Base-by-base conservation (phyloP, 2,329 filamentous ascomycete species). In the Sporothrix euskadiensis region DNA sequence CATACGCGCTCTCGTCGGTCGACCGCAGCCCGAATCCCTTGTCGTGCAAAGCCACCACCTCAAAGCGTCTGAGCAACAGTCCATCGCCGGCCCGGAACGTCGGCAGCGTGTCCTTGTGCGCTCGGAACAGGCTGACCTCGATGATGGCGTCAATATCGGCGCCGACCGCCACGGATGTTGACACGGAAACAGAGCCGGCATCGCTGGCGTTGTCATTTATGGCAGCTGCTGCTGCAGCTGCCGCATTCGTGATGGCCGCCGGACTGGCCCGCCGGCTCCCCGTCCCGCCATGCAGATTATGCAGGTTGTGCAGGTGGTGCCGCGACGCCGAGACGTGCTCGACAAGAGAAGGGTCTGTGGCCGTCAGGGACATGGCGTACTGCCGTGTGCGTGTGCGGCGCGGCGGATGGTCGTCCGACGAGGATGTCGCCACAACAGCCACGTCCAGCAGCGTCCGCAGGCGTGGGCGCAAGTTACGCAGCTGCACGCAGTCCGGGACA, bases 1-100 rank as follows among this genome's bases (percentile, higher is more conserved):
- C 89, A 87, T 89, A 91, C 71, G 87, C 86, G 19, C 88, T 90
- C 47, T 81, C 82, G 61, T 87, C 86, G n/a, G 82, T 84, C n/a
- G 84, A 84, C 66, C 84, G 82, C 69, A 90, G 80, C 0, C 87
- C 88, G 75, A 88, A 89, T 1, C 86, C 88, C 71, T 85, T 85
- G 63, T 83, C 83, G 73, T 85, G 85, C 69, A 90, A 80, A 2
- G 88, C 82, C 57, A 85, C 82, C 16, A 89, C 86, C 39, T 83
- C 83, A 75, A 91, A 88, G 66, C 84, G 83, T 32, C 87, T 85
- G 54, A 91, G 83, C 44, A 91, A 82, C 44, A 91, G 83, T 1
- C 87, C 84, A 77, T 91, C 88, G 6, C 89, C 89, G 4, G 82
- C 81, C 54, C 83, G 83, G 10, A 90, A 84, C 3, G 84, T 78